Conservation (phyloP, 257 asterid species). For the Thymus mandschuricus region DNA sequence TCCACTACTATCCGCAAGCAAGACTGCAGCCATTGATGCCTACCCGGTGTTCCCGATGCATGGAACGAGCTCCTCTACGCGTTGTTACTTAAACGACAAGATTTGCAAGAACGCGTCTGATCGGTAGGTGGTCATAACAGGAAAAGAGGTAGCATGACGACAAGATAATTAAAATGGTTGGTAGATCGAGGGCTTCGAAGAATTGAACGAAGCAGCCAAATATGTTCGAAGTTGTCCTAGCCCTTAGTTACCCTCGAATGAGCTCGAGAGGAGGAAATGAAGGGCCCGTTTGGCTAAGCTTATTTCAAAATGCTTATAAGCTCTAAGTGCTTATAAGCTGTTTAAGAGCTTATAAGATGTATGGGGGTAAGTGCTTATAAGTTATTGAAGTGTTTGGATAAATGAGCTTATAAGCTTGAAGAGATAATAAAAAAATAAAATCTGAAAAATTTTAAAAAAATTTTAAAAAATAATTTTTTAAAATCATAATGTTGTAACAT, state of each 20-base stretch:
- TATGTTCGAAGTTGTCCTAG: slow-evolving; percentile 73
- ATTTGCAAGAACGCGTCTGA: neutral
- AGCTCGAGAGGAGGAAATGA: slow-evolving; percentile 82
- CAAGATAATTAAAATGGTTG: neutral
- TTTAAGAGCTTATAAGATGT: no score
- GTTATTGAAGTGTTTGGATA: no score
- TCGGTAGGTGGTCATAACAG: slow-evolving; percentile 51
- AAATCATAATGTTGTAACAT: no score
- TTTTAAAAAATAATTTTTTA: no score
- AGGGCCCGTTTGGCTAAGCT: no score
- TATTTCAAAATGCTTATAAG: no score
- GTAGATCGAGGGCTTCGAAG: slow-evolving; percentile 38
- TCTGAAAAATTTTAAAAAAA: no score
- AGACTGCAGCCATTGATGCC: slow-evolving; percentile 99
- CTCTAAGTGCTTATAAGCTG: no score
- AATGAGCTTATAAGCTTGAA: no score
- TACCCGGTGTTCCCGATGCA: slow-evolving; percentile 91
- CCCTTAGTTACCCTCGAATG: slow-evolving; percentile 38
- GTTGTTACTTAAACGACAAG: slow-evolving; percentile 46
- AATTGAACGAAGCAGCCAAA: slow-evolving; percentile 76
- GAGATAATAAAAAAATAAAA: no score
- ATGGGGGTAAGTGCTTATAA: no score
- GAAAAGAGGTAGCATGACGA: slow-evolving; percentile 20
- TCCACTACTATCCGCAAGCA: slow-evolving; percentile 66
- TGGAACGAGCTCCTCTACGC: slow-evolving; percentile 95